A percentile compares a stretch with the other conserved stretches of the same genome.
These are phyloP conservation scores for Citropsis articulata DNA, from an alignment of 345 rosid species.

Conservation along the genomic window DNA sequence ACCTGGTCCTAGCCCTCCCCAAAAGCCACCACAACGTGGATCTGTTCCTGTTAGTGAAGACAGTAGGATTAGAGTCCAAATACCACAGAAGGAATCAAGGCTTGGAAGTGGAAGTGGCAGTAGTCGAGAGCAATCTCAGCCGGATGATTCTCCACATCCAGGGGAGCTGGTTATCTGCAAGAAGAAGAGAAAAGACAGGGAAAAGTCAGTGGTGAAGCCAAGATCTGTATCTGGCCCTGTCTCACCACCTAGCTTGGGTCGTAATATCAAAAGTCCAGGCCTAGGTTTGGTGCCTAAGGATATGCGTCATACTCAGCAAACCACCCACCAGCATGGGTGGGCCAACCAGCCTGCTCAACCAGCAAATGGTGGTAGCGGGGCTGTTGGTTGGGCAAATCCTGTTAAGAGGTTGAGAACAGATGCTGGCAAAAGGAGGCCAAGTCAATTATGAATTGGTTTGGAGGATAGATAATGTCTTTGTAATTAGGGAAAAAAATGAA, in stretches of 20 bases:
- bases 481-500: neutral
- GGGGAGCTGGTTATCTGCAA: conserved; percentile 95
- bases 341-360: conserved; percentile 61
- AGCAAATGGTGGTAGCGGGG: conserved; percentile 50
- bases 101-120: conserved; percentile 48
- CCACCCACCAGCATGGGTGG: conserved; percentile 66
- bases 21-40: conserved; percentile 51
- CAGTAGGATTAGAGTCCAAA: conserved; percentile 62
- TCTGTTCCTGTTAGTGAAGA: conserved; percentile 46
- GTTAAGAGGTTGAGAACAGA: conserved; percentile 96
- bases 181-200: conserved; percentile 98
- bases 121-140: conserved; percentile 47
- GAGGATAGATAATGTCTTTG: conserved; percentile 19
- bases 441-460: conserved; percentile 54
- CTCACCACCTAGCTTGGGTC: conserved; percentile 73
- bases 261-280: conserved; percentile 55
- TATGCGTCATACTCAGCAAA: conserved; percentile 41
- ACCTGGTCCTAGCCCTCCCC: conserved; percentile 49
- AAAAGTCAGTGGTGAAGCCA: conserved; percentile 58
- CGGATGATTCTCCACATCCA: conserved; percentile 86
- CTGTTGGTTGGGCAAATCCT: conserved; percentile 98
- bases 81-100: conserved; percentile 71
- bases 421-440: conserved; percentile 86
- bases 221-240: conserved; percentile 74
- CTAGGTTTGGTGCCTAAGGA: conserved; percentile 54